Base-by-base conservation (phyloP, 1,284 basidiomycete genomes). In the Trametes pubescens region DNA sequence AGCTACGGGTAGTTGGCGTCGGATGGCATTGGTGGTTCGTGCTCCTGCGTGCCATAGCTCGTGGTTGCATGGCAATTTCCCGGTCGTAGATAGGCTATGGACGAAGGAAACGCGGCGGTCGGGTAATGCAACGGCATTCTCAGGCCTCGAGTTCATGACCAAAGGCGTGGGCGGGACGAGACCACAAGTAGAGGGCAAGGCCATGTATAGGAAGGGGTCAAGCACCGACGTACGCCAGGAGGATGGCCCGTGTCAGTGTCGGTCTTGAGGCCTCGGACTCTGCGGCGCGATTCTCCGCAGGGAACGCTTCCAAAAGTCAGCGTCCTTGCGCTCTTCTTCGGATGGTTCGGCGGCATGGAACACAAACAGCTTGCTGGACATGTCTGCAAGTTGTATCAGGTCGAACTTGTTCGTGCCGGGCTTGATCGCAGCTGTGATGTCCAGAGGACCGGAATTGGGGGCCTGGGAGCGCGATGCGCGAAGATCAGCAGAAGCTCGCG, bases 381-480 rank as follows among this genome's bases (percentile, higher is more conserved):
- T 72, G 60, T 77, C 76, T 44, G 70, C 75, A 24, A 86, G 74
- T 57, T 85, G 83, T 40, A 85, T 77, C 46, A 86, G 73, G 14
- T 77, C 74, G n/a, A 85, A 61, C 18, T 72, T 71, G 69, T 86
- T 86, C 43, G 52, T 55, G 10, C 84, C 84, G 57, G 75, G 71
- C 24, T 68, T 73, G 13, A 87, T 69, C 59, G 72, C 74, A 2
- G 69, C 35, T 24, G 81, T 80, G 35, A 86, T 69, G 40, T 84
- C 79, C 11, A 80, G 74, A 38, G 75, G 75, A 52, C 70, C 75
- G 35, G 72, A 62, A 13, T 62, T 58, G 60, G 60, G 61, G 51
- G 65, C 72, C 71, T 72, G 32, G 46, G 4, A n/a, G 21, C 24
- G 43, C 34, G 34, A 37, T 32, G 18, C 11, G 18, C 13, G 8